These are phyloP conservation scores for Scalesia atractyloides DNA, from an alignment of 129 eudicot species.

Conservation along the genomic window DNA sequence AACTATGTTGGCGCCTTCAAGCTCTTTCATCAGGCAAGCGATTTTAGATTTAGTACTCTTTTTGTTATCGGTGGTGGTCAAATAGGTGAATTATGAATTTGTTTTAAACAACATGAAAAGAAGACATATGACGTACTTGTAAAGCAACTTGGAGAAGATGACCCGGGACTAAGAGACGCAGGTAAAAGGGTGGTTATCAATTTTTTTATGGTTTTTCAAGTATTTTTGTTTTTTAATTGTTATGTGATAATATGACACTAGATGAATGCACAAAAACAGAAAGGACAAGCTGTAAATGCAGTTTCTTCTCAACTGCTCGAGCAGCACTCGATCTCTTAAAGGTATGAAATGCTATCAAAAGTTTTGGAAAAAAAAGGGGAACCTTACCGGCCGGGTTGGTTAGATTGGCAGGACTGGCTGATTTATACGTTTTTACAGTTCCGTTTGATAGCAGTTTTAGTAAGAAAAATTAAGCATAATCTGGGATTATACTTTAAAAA, in stretches of 20 bases:
- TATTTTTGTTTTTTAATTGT: neutral
- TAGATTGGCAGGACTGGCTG: too few species aligned
- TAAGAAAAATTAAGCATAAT: too few species aligned
- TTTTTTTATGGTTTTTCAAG: neutral
- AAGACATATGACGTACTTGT: constrained; percentile 91
- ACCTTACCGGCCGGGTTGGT: too few species aligned
- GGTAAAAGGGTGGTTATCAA: constrained; percentile 35
- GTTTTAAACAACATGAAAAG: constrained; percentile 78
- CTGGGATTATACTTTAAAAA: too few species aligned
- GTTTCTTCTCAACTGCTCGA: constrained; percentile 84
- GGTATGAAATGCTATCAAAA: constrained; percentile 34
- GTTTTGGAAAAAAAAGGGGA: too few species aligned
- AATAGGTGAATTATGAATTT: neutral
- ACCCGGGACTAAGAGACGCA: constrained; percentile 87
- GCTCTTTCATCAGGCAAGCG: constrained; percentile 88
- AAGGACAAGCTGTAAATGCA: constrained; percentile 70
- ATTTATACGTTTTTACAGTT: too few species aligned
- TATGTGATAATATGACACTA: constrained; percentile 26
- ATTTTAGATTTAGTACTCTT: neutral
- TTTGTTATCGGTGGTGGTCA: neutral
- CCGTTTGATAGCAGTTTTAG: too few species aligned
- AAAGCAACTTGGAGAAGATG: constrained; percentile 96
- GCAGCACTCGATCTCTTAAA: constrained; percentile 76
- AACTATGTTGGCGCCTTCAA: constrained; percentile 94
- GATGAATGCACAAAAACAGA: constrained; percentile 87